Evolutionary conservation across 2,329 filamentous ascomycete species (phyloP).

Genomic region (Ophiosphaerella korrae): DNA sequence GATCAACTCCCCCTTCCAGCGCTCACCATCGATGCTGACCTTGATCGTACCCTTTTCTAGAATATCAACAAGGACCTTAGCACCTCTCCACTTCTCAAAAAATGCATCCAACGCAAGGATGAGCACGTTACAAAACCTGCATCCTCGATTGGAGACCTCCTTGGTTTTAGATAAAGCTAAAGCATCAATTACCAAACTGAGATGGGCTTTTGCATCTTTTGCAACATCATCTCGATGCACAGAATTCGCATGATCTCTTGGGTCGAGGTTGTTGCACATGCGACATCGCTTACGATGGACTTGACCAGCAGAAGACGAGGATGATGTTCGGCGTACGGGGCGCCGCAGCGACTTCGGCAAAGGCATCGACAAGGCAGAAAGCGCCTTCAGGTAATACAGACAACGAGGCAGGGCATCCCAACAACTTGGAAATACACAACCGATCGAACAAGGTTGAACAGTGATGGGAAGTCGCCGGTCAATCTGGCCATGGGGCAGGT

Average conservation of each 20-base stretch:
- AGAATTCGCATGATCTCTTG: constrained; percentile 32
- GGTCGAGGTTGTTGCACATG: constrained; percentile 38
- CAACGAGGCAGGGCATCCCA: constrained; percentile 9
- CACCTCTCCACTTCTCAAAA: constrained; percentile 32
- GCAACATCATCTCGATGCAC: constrained; percentile 22
- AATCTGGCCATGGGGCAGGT: no score
- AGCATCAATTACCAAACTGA: constrained; percentile 35
- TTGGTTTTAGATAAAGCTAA: constrained; percentile 25
- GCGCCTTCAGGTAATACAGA: constrained; percentile 1
- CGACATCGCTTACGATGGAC: constrained; percentile 32
- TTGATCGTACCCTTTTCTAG: constrained; percentile 36
- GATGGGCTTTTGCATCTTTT: constrained; percentile 20
- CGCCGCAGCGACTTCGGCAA: constrained; percentile 28
- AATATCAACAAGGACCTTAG: constrained; percentile 29
- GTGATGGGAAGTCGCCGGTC: not conserved
- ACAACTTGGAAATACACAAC: not conserved
- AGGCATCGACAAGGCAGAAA: constrained; percentile 23
- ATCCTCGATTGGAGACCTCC: constrained; percentile 21
- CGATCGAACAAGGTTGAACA: not conserved
- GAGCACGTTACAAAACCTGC: constrained; percentile 36
- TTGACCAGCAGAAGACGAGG: constrained; percentile 16
- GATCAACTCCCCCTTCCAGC: constrained; percentile 26
- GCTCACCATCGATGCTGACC: constrained; percentile 27
- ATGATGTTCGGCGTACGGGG: constrained; percentile 19
- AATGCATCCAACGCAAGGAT: constrained; percentile 35